These are phyloP conservation scores for Asparagopsis taxiformis DNA, from an alignment of 31 red algal species.

Conservation along the genomic window DNA sequence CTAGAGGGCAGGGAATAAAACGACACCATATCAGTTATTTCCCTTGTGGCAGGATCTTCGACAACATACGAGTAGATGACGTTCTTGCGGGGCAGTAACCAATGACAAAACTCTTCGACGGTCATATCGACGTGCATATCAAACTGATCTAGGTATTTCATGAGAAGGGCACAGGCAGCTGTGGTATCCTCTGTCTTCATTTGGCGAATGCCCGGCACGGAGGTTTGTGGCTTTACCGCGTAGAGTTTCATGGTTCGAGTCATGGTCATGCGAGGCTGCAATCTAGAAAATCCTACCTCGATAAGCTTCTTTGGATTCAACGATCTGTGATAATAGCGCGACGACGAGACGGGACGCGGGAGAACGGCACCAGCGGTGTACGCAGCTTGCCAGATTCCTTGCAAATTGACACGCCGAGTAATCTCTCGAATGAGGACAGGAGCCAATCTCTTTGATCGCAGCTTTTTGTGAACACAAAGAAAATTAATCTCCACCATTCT, in stretches of 20 bases:
- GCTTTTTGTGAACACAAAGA: constrained; percentile 98
- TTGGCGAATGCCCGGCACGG: constrained; percentile 38
- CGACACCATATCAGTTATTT: constrained; percentile 80
- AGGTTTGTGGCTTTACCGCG: constrained; percentile 52
- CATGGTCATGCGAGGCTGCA: constrained; percentile 94
- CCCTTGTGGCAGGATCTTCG: constrained; percentile 30
- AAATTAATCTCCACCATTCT: constrained; percentile 95
- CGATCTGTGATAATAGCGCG: constrained; percentile 90
- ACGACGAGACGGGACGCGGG: constrained; percentile 70
- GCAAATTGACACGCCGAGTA: constrained; percentile 79
- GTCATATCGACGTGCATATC: constrained; percentile 55
- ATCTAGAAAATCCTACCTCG: constrained; percentile 83
- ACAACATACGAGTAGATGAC: constrained; percentile 94
- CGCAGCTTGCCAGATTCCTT: constrained; percentile 80
- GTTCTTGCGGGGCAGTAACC: constrained; percentile 75
- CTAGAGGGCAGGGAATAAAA: constrained; percentile 94
- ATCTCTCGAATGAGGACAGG: constrained; percentile 98
- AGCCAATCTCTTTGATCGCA: constrained; percentile 85
- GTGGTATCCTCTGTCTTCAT: constrained; percentile 51
- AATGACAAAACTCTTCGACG: constrained; percentile 78
- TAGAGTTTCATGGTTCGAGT: constrained; percentile 73
- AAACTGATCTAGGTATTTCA: constrained; percentile 37
- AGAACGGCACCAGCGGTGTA: constrained; percentile 94
- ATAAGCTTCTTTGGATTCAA: constrained; percentile 94
- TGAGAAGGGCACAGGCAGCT: constrained; percentile 54